Evolutionary conservation across 2,329 filamentous ascomycete species (phyloP), one percentile per base, ranked within the genome.

Genomic region (Ophiocordyceps camponoti-leonardi): DNA sequence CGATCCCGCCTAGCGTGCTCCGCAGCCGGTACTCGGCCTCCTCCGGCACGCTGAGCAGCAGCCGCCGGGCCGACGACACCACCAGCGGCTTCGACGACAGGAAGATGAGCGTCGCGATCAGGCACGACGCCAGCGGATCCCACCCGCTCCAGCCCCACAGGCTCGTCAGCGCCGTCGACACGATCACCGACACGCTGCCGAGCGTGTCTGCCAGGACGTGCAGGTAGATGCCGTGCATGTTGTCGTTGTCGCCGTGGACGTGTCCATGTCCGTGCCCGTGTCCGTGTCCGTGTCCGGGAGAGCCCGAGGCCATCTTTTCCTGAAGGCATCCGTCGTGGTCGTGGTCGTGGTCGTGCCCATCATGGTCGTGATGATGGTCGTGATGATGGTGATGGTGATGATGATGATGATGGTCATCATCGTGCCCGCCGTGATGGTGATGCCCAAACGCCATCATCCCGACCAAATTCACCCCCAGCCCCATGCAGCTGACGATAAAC

Each of bases 201-300:
- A 96, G 78, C 0, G 92, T 94, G 59, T 98, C 92, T 6, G 92
- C 92, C 26, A 96, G 72, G 44, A 98, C 85, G 57, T 98, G 92
- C 19, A 98, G 69, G 62, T 94, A 98, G 52, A 98, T 96, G 13
- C 92, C 92, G 54, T 92, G 67, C 88, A 98, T 95, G 58, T 98
- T 98, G 56, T 98, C 92, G 60, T 94, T 94, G 49, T 86, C 83
- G 56, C 88, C 61, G 22, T 49, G 65, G 46, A 6, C 18, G n/a
- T n/a, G n/a, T n/a, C n/a, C n/a, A n/a, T n/a, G n/a, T n/a, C n/a
- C n/a, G n/a, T n/a, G n/a, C n/a, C n/a, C n/a, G 20, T 66, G 62
- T n/a, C 53, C 60, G 47, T 67, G 61, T 4, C 53, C 56, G 46
- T 71, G 65, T 16, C 58, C 56, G 47, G 64, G 61, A 14, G 48